phyloP scores from a whole-genome alignment of 2,329 filamentous ascomycete genomes.

The Verticillium nubilum region DNA sequence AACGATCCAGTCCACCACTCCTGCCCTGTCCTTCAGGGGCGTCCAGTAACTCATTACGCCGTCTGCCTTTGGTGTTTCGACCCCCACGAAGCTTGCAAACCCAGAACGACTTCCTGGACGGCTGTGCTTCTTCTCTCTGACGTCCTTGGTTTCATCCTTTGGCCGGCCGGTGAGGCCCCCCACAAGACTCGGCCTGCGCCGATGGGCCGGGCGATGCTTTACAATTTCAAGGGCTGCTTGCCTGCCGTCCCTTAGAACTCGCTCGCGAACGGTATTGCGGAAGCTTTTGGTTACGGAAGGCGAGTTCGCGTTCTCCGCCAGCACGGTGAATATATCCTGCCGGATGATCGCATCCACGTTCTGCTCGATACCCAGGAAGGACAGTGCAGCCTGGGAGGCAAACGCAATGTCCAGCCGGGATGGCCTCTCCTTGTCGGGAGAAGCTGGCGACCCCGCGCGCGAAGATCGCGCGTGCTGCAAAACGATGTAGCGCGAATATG shows the following conservation, averaged over 20 bases:
- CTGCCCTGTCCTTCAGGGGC: constrained; percentile 10
- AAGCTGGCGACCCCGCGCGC: constrained; percentile 5
- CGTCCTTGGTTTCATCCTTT: constrained; percentile 5
- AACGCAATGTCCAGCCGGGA: constrained; percentile 35
- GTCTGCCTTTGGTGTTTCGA: constrained; percentile 6
- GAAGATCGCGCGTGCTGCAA: constrained; percentile 18
- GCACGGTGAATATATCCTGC: constrained; percentile 50
- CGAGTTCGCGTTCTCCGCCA: constrained; percentile 39
- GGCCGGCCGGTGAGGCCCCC: constrained; percentile 1
- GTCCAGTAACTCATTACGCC: constrained; percentile 12
- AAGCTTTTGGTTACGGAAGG: constrained; percentile 37
- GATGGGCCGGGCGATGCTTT: constrained; percentile 2
- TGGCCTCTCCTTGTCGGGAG: constrained; percentile 18
- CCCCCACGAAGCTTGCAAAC: constrained; percentile 7
- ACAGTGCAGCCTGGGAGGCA: constrained; percentile 39
- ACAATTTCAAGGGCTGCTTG: constrained; percentile 24
- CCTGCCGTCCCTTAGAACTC: constrained; percentile 26
- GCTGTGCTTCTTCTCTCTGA: constrained; percentile 1
- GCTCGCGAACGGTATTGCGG: constrained; percentile 35
- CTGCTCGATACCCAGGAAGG: constrained; percentile 34
- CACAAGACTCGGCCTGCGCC: constrained; percentile 10
- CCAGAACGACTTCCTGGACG: constrained; percentile 7
- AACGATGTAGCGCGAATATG: constrained; percentile 25
- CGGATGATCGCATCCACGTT: constrained; percentile 28
- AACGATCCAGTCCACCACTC: constrained; percentile 10